Percentiles rank a stretch among this genome's conserved stretches.
Conservation (phyloP, 1,284 basidiomycete genomes). For the Papiliotrema laurentii region DNA sequence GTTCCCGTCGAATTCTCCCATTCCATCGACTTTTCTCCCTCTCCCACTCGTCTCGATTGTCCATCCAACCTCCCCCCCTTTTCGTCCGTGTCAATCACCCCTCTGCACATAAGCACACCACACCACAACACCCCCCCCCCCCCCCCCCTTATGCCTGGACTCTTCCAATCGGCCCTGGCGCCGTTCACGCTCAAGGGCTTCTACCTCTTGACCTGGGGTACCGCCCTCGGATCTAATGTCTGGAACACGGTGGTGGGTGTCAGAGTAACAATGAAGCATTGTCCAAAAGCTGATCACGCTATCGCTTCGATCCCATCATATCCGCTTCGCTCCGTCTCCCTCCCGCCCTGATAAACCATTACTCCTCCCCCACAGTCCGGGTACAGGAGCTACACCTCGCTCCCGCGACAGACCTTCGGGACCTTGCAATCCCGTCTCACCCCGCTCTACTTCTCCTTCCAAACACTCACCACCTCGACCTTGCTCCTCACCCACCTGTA, state of each 20-base stretch:
- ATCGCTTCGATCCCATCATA: not conserved
- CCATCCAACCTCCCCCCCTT: too few relatives aligned
- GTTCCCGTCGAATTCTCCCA: too few relatives aligned
- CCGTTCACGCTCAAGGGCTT: constrained; percentile 47
- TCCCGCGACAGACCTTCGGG: constrained; percentile 66
- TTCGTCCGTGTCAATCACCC: too few relatives aligned
- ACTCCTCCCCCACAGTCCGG: constrained; percentile 18
- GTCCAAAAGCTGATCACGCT: not conserved
- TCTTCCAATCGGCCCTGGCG: constrained; percentile 29
- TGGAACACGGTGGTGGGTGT: constrained; percentile 41
- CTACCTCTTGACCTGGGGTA: constrained; percentile 47
- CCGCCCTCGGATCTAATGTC: constrained; percentile 43
- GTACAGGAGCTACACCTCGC: constrained; percentile 26
- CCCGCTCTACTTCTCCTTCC: constrained; percentile 68
- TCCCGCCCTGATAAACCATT: not conserved
- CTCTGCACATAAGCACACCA: too few relatives aligned
- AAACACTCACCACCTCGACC: constrained; percentile 55
- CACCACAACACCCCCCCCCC: too few relatives aligned
- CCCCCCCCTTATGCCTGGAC: constrained; percentile 27
- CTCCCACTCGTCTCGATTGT: too few relatives aligned
- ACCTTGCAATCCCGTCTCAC: constrained; percentile 67
- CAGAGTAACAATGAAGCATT: not conserved
- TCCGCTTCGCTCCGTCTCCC: too few relatives aligned
- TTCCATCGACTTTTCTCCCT: too few relatives aligned
- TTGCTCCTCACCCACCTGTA: constrained; percentile 62